phyloP scores from a whole-genome alignment of 257 asterid genomes.

The Leonotis leonurus region DNA sequence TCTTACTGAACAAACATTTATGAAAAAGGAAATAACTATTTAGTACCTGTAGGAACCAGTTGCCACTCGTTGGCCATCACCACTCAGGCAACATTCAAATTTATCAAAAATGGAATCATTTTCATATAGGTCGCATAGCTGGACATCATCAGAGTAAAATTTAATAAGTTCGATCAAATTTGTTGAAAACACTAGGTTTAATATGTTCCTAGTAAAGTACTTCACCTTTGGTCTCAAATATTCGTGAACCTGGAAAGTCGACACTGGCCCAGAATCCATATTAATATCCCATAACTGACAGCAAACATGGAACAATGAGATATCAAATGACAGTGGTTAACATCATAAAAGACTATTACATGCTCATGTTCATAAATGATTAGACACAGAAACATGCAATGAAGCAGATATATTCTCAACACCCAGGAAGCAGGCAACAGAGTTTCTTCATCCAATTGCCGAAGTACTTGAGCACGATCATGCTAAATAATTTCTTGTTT shows the following conservation, averaged over 20 bases:
- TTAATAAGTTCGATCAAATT: slow-evolving; percentile 26
- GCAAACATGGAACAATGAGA: slow-evolving; percentile 9
- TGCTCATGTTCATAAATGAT: not conserved
- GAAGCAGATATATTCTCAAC: not conserved
- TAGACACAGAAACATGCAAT: not conserved
- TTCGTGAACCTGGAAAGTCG: slow-evolving; percentile 97
- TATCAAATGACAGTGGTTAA: not conserved
- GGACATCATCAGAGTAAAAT: slow-evolving; percentile 20
- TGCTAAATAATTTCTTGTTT: slow-evolving; percentile 1
- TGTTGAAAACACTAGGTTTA: not conserved
- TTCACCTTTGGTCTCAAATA: slow-evolving; percentile 91
- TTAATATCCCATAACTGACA: slow-evolving; percentile 96
- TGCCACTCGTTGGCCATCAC: slow-evolving; percentile 87
- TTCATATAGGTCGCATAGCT: slow-evolving; percentile 91
- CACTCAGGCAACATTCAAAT: slow-evolving; percentile 96
- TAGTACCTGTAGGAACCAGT: slow-evolving; percentile 96
- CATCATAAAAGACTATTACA: not conserved
- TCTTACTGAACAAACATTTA: not conserved
- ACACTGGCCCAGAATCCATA: slow-evolving; percentile 97
- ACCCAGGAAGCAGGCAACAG: slow-evolving; percentile 1
- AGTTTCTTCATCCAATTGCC: not conserved
- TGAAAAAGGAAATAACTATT: not conserved
- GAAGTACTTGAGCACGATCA: not conserved
- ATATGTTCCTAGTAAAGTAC: not conserved
- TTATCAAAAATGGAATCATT: slow-evolving; percentile 96